Percentiles rank a stretch among this genome's conserved stretches.
Conservation (phyloP, 2,329 filamentous ascomycete genomes). For the Cladophialophora yegresii region DNA sequence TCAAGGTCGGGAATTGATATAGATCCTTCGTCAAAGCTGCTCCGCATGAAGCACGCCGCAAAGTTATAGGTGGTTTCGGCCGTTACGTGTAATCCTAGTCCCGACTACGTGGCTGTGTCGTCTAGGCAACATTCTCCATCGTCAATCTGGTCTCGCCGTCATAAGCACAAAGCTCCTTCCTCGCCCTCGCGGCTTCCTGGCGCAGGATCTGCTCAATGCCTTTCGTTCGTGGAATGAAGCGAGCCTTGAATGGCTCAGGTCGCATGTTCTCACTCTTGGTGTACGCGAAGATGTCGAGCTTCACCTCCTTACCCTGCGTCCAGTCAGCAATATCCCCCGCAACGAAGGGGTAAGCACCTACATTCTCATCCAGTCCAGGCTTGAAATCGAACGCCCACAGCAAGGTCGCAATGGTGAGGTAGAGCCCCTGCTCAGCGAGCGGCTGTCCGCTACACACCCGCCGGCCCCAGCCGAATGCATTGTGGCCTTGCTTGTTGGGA, state of each 20-base stretch:
- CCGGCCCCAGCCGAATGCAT: constrained; percentile 61
- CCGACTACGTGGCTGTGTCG: neutral
- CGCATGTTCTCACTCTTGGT: constrained; percentile 29
- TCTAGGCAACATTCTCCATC: constrained; percentile 23
- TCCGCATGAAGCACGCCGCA: neutral
- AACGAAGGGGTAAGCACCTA: constrained; percentile 7
- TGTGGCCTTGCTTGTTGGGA: constrained; percentile 54
- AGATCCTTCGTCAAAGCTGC: constrained; percentile 12
- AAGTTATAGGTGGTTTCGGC: constrained; percentile 18
- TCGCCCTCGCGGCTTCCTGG: constrained; percentile 17
- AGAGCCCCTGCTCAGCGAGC: constrained; percentile 62
- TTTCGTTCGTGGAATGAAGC: constrained; percentile 22
- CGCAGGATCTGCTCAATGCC: constrained; percentile 23
- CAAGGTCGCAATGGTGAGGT: constrained; percentile 59
- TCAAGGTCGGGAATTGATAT: constrained; percentile 4
- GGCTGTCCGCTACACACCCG: constrained; percentile 57
- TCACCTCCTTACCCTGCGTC: constrained; percentile 20
- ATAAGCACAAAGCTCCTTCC: constrained; percentile 21
- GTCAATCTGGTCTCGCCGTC: constrained; percentile 30
- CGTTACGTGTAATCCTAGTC: neutral
- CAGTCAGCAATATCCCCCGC: too few species aligned
- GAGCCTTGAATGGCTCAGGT: constrained; percentile 25
- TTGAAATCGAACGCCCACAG: constrained; percentile 61
- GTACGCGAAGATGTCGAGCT: constrained; percentile 26
- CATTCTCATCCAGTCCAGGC: constrained; percentile 43